Percentiles rank a stretch among this genome's conserved stretches.
These are phyloP conservation scores for Saccharomyces hybrid DNA, from an alignment of 1,139 yeast genomes.

Conservation along the genomic window DNA sequence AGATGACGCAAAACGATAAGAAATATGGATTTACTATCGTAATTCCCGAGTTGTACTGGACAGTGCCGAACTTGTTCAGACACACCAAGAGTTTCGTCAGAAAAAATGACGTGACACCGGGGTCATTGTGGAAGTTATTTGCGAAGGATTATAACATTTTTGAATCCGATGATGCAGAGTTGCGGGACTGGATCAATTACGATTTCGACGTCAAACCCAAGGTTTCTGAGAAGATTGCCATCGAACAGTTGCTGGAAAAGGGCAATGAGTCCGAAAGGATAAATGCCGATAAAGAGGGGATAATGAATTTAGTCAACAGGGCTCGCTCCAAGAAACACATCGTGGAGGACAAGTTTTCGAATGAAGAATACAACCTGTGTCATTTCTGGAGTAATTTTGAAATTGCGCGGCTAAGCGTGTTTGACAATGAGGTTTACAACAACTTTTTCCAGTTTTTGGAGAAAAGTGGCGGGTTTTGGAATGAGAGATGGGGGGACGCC, in stretches of 20 bases:
- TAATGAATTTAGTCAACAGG: conserved; percentile 16
- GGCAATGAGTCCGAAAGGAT: conserved; percentile 7
- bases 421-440: conserved; percentile 55
- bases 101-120: conserved; percentile 40
- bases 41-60: conserved; percentile 64
- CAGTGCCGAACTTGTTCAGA: conserved; percentile 73
- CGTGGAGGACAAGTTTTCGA: conserved; percentile 45
- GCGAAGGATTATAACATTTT: conserved; percentile 32
- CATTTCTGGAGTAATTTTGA: conserved; percentile 96
- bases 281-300: conserved; percentile 17
- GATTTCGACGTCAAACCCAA: conserved; percentile 21
- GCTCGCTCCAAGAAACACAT: conserved; percentile 20
- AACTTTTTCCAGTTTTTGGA: conserved; percentile 63
- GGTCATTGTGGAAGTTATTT: conserved; percentile 54
- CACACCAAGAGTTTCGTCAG: conserved; percentile 58
- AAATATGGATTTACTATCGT: conserved; percentile 78
- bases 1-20: conserved; percentile 63
- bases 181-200: conserved; percentile 26
- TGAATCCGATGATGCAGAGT: conserved; percentile 42
- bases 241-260: conserved; percentile 21
- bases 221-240: conserved; percentile 27
- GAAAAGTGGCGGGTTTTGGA: conserved; percentile 67
- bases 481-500: conserved; percentile 94
- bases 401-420: conserved; percentile 71
- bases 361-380: conserved; percentile 67